These are phyloP conservation scores for Sporisorium reilianum DNA, from an alignment of 1,284 basidiomycete genomes.

Conservation along the genomic window DNA sequence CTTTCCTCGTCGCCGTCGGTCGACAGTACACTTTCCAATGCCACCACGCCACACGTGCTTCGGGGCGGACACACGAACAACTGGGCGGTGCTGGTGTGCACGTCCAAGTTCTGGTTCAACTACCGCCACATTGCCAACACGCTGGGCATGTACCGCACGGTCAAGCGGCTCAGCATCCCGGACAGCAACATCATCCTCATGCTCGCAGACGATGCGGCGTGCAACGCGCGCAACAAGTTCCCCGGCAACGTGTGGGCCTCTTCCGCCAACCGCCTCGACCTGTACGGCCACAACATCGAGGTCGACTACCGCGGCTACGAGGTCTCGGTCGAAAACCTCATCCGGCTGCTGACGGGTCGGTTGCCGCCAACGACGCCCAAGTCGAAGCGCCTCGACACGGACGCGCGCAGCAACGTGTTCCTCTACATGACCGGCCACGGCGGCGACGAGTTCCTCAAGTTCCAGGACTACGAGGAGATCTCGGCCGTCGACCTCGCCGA, in stretches of 20 bases:
- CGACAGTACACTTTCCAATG: not conserved
- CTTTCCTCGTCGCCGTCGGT: not conserved
- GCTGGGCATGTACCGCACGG: constrained; percentile 97
- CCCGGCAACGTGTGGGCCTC: constrained; percentile 91
- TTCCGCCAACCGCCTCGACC: constrained; percentile 80
- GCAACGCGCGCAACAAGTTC: constrained; percentile 91
- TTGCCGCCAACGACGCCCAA: constrained; percentile 76
- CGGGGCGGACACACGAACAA: constrained; percentile 78
- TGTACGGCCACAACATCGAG: constrained; percentile 96
- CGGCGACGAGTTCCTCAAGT: constrained; percentile 97
- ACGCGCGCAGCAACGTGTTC: constrained; percentile 93
- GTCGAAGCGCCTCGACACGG: constrained; percentile 89
- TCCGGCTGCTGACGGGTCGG: constrained; percentile 81
- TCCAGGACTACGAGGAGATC: constrained; percentile 98
- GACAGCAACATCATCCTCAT: constrained; percentile 99
- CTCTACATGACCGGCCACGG: constrained; percentile 99
- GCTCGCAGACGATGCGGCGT: constrained; percentile 96
- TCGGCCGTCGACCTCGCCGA: constrained; percentile 91
- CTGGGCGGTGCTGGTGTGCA: constrained; percentile 96
- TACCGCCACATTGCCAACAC: constrained; percentile 99
- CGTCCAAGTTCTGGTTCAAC: constrained; percentile 98
- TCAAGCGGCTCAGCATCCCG: constrained; percentile 96
- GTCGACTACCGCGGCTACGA: constrained; percentile 98
- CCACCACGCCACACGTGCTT: not conserved
- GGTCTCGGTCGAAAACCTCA: constrained; percentile 95